Evolutionary conservation across 139 green algal genomes (phyloP).

Genomic region (Tetradesmus obliquus): DNA sequence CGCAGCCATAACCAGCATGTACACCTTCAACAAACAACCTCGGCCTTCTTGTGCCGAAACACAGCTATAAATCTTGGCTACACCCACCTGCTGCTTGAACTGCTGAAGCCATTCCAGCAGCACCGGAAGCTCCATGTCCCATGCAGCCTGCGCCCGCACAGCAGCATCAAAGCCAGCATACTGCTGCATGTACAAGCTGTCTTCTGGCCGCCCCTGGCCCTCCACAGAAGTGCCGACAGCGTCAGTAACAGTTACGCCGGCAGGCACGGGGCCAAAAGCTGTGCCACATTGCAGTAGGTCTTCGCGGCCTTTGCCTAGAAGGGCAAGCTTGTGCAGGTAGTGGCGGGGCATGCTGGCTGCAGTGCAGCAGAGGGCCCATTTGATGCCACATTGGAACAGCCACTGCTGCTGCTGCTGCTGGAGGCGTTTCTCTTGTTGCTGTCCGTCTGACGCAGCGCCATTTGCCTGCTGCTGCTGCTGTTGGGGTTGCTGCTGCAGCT

Average conservation of each 20-base stretch:
- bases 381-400: slow-evolving; percentile 11
- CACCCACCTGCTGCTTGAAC: background rate
- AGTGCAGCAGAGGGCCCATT: background rate
- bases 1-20: too few relatives aligned
- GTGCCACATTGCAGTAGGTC: background rate
- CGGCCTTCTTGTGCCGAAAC: too few relatives aligned
- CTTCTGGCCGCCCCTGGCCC: background rate
- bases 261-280: background rate
- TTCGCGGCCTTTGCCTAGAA: slow-evolving; percentile 18
- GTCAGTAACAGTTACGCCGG: background rate
- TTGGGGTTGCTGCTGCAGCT: background rate
- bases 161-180: slow-evolving; percentile 28
- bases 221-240: background rate
- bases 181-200: background rate
- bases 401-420: background rate
- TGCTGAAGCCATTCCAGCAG: slow-evolving; percentile 31
- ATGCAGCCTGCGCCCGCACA: background rate
- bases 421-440: background rate
- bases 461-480: background rate
- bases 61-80: too few relatives aligned
- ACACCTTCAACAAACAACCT: too few relatives aligned
- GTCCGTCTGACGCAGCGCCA: background rate
- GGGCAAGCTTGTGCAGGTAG: slow-evolving; percentile 1
- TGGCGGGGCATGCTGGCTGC: slow-evolving; percentile 2
- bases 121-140: background rate